A percentile compares a stretch with the other conserved stretches of the same genome.
These are phyloP conservation scores for Phytophthora boehmeriae DNA, from an alignment of 352 stramenopile species.

Conservation along the genomic window DNA sequence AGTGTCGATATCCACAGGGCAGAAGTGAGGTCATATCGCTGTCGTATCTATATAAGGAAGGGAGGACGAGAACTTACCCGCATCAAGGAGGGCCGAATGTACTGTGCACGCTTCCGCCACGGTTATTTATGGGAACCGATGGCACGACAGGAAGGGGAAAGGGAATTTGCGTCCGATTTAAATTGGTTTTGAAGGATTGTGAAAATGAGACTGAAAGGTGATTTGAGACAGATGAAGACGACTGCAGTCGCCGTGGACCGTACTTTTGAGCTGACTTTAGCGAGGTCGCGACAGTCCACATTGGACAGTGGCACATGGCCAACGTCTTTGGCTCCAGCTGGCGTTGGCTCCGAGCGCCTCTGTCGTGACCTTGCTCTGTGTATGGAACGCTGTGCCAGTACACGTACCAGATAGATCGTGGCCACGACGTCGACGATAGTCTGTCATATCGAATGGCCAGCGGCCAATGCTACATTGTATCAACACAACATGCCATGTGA, in stretches of 20 bases:
- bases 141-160: conserved; percentile 3
- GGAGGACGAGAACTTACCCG: conserved; percentile 18
- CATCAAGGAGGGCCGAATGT: conserved; percentile 28
- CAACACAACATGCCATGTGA: too few relatives aligned
- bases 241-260: neutral
- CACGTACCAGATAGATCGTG: neutral
- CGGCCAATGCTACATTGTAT: too few relatives aligned
- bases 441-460: too few relatives aligned
- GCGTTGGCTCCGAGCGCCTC: conserved; percentile 14
- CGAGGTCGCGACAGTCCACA: conserved; percentile 1
- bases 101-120: conserved; percentile 16
- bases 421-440: too few relatives aligned
- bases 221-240: neutral
- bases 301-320: conserved; percentile 17
- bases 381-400: neutral
- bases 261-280: too few relatives aligned
- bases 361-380: conserved; percentile 10
- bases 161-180: neutral
- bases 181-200: neutral
- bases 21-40: neutral
- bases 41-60: too few relatives aligned
- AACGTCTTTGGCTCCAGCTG: conserved; percentile 12
- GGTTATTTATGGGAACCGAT: conserved; percentile 20
- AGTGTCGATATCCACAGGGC: neutral
- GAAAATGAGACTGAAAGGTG: conserved; percentile 2